Evolutionary conservation across 352 stramenopile species (phyloP).

Genomic region (Stephanocyclus meneghinianus): DNA sequence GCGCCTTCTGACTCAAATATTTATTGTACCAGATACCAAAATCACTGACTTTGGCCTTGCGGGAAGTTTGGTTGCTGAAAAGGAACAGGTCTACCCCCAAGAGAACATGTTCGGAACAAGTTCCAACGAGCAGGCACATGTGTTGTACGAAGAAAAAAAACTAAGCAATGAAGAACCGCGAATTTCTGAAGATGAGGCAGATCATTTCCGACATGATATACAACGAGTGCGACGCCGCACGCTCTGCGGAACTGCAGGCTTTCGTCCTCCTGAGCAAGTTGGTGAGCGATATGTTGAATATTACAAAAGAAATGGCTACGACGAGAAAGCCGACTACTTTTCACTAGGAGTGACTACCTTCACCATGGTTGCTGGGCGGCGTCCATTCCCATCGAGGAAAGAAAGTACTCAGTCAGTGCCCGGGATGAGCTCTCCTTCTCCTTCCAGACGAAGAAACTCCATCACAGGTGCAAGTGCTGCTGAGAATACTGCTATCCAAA

Average conservation of each 20-base stretch:
- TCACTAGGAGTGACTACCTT: constrained; percentile 26
- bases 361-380: constrained; percentile 22
- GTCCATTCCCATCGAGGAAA: constrained; percentile 33
- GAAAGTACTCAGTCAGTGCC: constrained; percentile 6
- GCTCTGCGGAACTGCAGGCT: constrained; percentile 39
- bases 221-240: constrained; percentile 26
- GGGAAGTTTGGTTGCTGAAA: constrained; percentile 15
- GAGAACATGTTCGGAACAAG: constrained; percentile 19
- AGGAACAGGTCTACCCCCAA: constrained; percentile 25
- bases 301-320: constrained; percentile 21
- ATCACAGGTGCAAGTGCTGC: constrained; percentile 2
- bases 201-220: constrained; percentile 14
- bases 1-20: not conserved
- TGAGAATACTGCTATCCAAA: constrained; percentile 1
- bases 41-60: constrained; percentile 32
- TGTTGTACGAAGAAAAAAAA: constrained; percentile 6
- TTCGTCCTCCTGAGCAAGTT: constrained; percentile 40
- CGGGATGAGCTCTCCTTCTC: constrained; percentile 9
- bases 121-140: constrained; percentile 7
- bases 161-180: constrained; percentile 14
- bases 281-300: constrained; percentile 38
- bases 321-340: constrained; percentile 32
- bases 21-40: constrained; percentile 9
- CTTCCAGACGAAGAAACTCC: constrained; percentile 4
- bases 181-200: constrained; percentile 22